Base-by-base conservation (phyloP, 371 early-diverging fungal species). In the Lichtheimia hyalospora region DNA sequence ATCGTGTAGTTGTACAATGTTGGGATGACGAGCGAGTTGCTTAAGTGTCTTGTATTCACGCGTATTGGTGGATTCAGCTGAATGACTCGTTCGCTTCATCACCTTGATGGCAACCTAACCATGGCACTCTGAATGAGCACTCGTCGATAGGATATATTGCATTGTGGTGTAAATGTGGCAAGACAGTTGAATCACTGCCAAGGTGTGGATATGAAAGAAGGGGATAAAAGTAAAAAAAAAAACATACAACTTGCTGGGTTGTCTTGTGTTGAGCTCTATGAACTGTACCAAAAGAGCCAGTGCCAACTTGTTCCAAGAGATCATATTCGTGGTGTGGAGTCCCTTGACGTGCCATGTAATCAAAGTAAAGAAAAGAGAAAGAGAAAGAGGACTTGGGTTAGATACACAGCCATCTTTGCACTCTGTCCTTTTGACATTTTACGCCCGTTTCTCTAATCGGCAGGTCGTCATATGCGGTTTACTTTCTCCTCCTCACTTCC, bases 281-380 rank as follows among this genome's bases (percentile, higher is more conserved):
- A 6, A 97, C 97, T 12, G 90, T 81, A 42, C 96, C 96, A 75
- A 96, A 97, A 15, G 94, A 92, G 12, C 97, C 97, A 61, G 92
- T 87, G 41, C 96, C 96, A 3, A 96, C 79, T 57, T 92, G 85
- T 62, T 89, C 82, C 23, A 88, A 39, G 5, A 92, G 73, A 46
- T 83, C 73, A 79, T 94, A 96, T 61, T 83, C 83, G 67, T 83
- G 75, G 56, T 56, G 40, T 20, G 70, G 62, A n/a, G 64, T 66
- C 7, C 56, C 56, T 48, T 60, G 55, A 50, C 58, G 62, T 25
- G 63, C 57, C 66, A 71, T 68, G 40, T 24, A 27, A 57, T 43
- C 5, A 14, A 23, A 41, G 23, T n/a, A 34, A 54, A 42, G 6
- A 23, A 41, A 23, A 44, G 25, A 43, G 5, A 23, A 3, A 40